Conservation (phyloP, 192 early-diverging fungal species). For the Mortierella antarctica region DNA sequence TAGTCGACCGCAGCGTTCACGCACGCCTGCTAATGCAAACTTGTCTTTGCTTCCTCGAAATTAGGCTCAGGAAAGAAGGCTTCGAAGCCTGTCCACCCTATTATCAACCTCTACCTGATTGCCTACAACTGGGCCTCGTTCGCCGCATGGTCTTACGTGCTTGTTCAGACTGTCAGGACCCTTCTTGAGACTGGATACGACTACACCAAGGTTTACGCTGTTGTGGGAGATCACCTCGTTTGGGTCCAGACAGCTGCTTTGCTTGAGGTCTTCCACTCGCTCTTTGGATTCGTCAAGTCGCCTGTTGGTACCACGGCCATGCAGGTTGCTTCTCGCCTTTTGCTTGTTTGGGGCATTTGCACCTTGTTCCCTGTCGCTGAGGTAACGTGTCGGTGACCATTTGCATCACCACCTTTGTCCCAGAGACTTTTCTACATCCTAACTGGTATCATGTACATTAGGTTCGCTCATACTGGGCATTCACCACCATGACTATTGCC, state of each 20-base stretch:
- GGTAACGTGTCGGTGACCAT: conserved; percentile 21
- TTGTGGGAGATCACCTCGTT: conserved; percentile 70
- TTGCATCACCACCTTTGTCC: neutral
- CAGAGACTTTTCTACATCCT: neutral
- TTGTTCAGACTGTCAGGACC: conserved; percentile 65
- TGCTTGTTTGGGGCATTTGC: conserved; percentile 86
- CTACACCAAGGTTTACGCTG: conserved; percentile 69
- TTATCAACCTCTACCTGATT: conserved; percentile 75
- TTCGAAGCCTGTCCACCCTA: conserved; percentile 45
- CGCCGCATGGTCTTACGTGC: conserved; percentile 83
- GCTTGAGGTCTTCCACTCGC: conserved; percentile 75
- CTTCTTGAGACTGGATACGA: conserved; percentile 65
- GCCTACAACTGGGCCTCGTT: conserved; percentile 88
- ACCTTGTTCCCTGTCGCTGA: conserved; percentile 74
- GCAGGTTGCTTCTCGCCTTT: conserved; percentile 89
- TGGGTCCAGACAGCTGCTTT: conserved; percentile 86
- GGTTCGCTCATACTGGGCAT: conserved; percentile 73
- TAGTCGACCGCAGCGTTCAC: neutral
- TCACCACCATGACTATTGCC: conserved; percentile 86
- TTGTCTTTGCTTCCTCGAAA: neutral
- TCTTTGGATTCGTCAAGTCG: conserved; percentile 82
- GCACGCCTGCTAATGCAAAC: neutral
- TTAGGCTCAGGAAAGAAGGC: conserved; percentile 44
- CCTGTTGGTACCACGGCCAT: conserved; percentile 81
- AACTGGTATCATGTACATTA: conserved; percentile 17